A percentile compares a stretch with the other conserved stretches of the same genome.
Evolutionary conservation across 176 grass and related monocot genomes (phyloP).

Genomic region (Coix lacrymajobi): DNA sequence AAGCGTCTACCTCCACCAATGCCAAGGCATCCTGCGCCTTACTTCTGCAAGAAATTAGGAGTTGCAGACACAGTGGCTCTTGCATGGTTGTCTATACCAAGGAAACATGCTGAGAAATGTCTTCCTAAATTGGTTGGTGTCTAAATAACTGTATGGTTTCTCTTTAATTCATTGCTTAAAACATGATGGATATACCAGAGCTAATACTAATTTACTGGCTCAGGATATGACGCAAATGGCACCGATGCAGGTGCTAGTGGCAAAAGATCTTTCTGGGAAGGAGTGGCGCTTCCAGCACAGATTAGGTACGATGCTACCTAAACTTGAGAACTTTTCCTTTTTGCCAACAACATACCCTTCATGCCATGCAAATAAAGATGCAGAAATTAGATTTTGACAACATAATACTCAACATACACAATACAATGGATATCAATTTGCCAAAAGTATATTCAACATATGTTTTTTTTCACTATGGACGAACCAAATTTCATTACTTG

Average conservation of each 20-base stretch:
- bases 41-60: background rate
- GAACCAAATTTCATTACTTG: too few species aligned
- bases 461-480: too few species aligned
- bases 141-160: background rate
- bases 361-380: background rate
- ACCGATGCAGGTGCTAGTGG: background rate
- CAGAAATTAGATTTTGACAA: background rate
- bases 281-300: background rate
- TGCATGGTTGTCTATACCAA: conserved; percentile 6
- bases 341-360: background rate
- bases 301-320: background rate
- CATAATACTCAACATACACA: background rate
- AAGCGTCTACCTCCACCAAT: background rate
- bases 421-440: background rate
- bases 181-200: too few species aligned
- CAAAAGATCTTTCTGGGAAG: background rate
- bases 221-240: background rate
- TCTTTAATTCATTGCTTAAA: background rate
- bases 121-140: background rate
- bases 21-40: background rate
- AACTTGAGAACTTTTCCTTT: background rate
- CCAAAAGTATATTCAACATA: background rate
- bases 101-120: background rate
- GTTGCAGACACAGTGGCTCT: background rate
- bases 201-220: background rate